Evolutionary conservation across 352 stramenopile species (phyloP).

Genomic region (Phytophthora hybrid): DNA sequence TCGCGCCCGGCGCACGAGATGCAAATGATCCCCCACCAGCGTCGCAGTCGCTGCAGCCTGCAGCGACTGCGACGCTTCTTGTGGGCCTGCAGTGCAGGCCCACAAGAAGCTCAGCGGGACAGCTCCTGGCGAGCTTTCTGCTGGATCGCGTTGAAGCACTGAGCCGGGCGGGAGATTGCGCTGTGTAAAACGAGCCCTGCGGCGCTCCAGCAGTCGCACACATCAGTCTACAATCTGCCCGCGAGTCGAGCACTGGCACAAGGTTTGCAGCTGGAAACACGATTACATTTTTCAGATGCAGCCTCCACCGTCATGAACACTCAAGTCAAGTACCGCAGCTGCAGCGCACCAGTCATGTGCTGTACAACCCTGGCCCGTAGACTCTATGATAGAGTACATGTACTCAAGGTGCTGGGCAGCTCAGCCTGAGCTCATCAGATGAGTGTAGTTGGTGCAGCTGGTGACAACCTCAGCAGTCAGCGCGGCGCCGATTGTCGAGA

Average conservation of each 20-base stretch:
- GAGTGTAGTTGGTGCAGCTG: not conserved
- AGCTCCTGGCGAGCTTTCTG: not conserved
- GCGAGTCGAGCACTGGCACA: too few species aligned
- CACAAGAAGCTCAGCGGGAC: not conserved
- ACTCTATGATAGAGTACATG: too few species aligned
- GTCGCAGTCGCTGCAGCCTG: not conserved
- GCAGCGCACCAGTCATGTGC: too few species aligned
- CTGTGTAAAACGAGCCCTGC: not conserved
- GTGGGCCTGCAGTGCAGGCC: not conserved
- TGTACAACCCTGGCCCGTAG: too few species aligned
- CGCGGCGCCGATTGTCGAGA: not conserved
- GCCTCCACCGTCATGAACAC: not conserved
- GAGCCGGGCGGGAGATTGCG: not conserved
- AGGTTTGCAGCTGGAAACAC: not conserved
- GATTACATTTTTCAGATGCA: not conserved
- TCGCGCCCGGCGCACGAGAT: constrained; percentile 4
- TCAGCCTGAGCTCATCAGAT: not conserved
- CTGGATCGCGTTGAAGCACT: not conserved
- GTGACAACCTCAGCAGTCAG: not conserved
- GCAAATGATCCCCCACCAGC: not conserved
- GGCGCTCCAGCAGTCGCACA: not conserved
- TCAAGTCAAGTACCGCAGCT: not conserved
- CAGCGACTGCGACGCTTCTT: too few species aligned
- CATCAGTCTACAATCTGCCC: too few species aligned
- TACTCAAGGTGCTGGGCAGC: not conserved